A percentile compares a stretch with the other conserved stretches of the same genome.
phyloP scores from a whole-genome alignment of 805 yeast genomes.

The Myxozyma neotropica region DNA sequence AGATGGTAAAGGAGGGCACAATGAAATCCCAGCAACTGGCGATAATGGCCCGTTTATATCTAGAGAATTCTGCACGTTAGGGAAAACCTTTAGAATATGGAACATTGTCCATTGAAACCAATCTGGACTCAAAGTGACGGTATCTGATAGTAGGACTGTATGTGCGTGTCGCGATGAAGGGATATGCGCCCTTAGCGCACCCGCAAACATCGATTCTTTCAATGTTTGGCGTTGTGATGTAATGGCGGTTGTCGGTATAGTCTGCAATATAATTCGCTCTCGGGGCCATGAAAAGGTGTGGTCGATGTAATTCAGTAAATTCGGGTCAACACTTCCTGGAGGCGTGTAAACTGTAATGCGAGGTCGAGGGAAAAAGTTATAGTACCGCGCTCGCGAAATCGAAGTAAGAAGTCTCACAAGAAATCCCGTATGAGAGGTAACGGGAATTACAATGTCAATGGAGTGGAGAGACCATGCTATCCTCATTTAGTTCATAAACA shows the following conservation, averaged over 20 bases:
- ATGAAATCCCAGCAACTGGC: slow-evolving; percentile 22
- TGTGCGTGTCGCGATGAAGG: slow-evolving; percentile 27
- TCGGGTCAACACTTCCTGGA: slow-evolving; percentile 28
- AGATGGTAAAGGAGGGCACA: slow-evolving; percentile 12
- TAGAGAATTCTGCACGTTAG: slow-evolving; percentile 5
- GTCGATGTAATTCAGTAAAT: slow-evolving; percentile 24
- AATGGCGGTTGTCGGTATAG: slow-evolving; percentile 11
- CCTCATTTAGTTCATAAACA: neutral
- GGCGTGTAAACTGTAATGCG: slow-evolving; percentile 30
- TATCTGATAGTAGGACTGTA: slow-evolving; percentile 23
- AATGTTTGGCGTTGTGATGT: neutral
- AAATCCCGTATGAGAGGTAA: slow-evolving; percentile 23
- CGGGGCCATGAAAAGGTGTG: slow-evolving; percentile 22
- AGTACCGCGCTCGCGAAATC: slow-evolving; percentile 24
- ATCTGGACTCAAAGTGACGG: slow-evolving; percentile 19
- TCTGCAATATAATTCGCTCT: slow-evolving; percentile 24
- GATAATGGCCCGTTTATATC: slow-evolving; percentile 7
- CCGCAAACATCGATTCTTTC: slow-evolving; percentile 15
- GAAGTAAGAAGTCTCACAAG: slow-evolving; percentile 24
- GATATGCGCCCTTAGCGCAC: slow-evolving; percentile 21
- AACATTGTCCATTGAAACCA: slow-evolving; percentile 28
- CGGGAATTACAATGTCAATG: slow-evolving; percentile 28
- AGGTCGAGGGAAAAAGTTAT: slow-evolving; percentile 28
- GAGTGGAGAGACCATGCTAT: slow-evolving; percentile 28
- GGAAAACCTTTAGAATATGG: slow-evolving; percentile 12